Conservation (phyloP, 2,329 filamentous ascomycete species). For the Pestalotiopsis fici region DNA sequence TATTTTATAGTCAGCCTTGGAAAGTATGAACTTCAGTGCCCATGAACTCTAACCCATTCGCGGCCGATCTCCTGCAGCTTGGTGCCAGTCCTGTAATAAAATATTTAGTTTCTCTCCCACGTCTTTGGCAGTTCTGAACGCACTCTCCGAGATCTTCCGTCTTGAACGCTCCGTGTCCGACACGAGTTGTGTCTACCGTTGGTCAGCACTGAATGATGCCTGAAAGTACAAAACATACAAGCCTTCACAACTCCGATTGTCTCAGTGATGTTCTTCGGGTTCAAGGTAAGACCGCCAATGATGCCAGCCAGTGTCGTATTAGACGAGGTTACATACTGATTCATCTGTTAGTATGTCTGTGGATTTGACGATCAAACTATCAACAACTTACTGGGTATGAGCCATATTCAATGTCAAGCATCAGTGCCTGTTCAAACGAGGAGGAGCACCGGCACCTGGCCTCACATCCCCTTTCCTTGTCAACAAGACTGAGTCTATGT, state of each 20-base stretch:
- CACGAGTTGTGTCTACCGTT: conserved; percentile 49
- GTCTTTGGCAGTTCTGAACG: background rate
- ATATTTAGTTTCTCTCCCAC: background rate
- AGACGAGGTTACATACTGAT: conserved; percentile 50
- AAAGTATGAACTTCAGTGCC: background rate
- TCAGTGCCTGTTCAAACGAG: conserved; percentile 53
- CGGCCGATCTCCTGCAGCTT: conserved; percentile 40
- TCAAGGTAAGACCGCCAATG: conserved; percentile 58
- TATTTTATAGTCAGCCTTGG: background rate
- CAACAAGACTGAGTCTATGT: background rate
- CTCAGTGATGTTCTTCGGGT: conserved; percentile 53
- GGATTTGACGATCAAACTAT: background rate
- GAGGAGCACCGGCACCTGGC: background rate
- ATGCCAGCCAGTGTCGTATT: conserved; percentile 60
- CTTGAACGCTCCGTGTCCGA: conserved; percentile 61
- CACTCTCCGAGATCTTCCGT: conserved; percentile 50
- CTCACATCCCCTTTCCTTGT: background rate
- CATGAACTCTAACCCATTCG: conserved; percentile 21
- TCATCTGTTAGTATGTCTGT: conserved; percentile 19
- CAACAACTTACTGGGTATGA: conserved; percentile 50
- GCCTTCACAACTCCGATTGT: conserved; percentile 67
- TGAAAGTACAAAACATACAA: conserved; percentile 25
- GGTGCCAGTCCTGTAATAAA: conserved; percentile 22
- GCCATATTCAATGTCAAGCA: conserved; percentile 60
- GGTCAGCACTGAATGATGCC: background rate